These are phyloP conservation scores for Ogataea nakhonphanomensis DNA, from an alignment of 805 yeast genomes.

Conservation along the genomic window DNA sequence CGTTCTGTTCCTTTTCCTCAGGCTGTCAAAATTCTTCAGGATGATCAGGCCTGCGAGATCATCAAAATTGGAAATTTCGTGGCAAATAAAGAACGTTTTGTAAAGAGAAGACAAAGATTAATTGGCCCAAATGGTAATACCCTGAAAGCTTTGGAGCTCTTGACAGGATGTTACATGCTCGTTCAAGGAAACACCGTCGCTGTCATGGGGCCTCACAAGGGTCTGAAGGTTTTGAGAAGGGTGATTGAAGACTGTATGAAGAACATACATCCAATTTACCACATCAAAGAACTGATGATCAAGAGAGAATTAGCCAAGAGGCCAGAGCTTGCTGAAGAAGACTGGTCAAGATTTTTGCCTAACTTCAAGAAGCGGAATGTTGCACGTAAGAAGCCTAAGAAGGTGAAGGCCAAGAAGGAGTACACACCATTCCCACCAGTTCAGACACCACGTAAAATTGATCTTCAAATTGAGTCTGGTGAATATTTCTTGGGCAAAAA, in stretches of 20 bases:
- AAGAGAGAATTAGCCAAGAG: slow-evolving; percentile 91
- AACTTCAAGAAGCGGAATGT: slow-evolving; percentile 95
- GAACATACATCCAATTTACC: slow-evolving; percentile 95
- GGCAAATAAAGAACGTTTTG: slow-evolving; percentile 86
- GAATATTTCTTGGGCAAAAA: slow-evolving; percentile 90
- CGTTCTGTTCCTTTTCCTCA: slow-evolving; percentile 97
- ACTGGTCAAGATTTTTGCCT: slow-evolving; percentile 95
- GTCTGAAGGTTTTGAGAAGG: slow-evolving; percentile 86
- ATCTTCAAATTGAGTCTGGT: slow-evolving; percentile 96
- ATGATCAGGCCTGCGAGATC: slow-evolving; percentile 93
- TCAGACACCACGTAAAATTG: slow-evolving; percentile 94
- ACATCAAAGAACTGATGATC: slow-evolving; percentile 96
- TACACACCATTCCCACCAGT: slow-evolving; percentile 99
- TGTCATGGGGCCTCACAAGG: slow-evolving; percentile 94
- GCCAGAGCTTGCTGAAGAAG: slow-evolving; percentile 93
- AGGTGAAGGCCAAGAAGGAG: slow-evolving; percentile 60
- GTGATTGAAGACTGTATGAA: slow-evolving; percentile 97
- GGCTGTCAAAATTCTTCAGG: slow-evolving; percentile 86
- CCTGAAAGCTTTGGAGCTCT: slow-evolving; percentile 86
- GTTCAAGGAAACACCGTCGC: slow-evolving; percentile 98
- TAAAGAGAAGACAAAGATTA: slow-evolving; percentile 91
- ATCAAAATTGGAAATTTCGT: slow-evolving; percentile 91
- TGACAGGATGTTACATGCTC: slow-evolving; percentile 92
- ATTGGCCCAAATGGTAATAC: slow-evolving; percentile 98
- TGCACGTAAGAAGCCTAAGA: slow-evolving; percentile 84